Percentiles rank a stretch among this genome's conserved stretches.
These are phyloP conservation scores for Buxus sempervirens DNA, from an alignment of 164 flowering plant species.

Conservation along the genomic window DNA sequence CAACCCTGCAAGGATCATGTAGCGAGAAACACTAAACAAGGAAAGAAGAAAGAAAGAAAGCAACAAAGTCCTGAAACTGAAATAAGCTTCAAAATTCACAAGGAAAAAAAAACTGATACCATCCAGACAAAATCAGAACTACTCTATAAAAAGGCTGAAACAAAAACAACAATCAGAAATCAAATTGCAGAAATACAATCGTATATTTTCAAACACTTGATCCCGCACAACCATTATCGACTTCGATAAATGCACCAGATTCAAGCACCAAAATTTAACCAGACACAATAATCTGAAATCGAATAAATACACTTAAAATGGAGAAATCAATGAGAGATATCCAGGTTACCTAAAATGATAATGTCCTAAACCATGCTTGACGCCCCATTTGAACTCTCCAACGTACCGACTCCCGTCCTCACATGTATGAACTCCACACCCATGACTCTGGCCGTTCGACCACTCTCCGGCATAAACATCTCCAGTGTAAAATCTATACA, in stretches of 20 bases:
- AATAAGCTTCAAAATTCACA: neutral
- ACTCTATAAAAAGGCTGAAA: too few relatives aligned
- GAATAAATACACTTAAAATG: neutral
- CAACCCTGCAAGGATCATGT: too few relatives aligned
- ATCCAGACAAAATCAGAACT: neutral
- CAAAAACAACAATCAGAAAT: too few relatives aligned
- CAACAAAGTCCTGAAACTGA: neutral
- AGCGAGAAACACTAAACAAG: too few relatives aligned
- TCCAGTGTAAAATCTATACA: conserved; percentile 35
- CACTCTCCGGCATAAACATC: conserved; percentile 41
- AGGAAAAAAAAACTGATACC: neutral
- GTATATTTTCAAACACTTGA: neutral
- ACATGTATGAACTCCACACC: conserved; percentile 37
- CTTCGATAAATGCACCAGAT: too few relatives aligned
- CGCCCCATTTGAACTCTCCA: conserved; percentile 40
- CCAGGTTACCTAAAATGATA: conserved; percentile 35
- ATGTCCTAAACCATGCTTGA: conserved; percentile 43
- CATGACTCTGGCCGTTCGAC: conserved; percentile 44
- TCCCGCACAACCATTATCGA: neutral
- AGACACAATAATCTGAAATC: neutral
- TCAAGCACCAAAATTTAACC: neutral
- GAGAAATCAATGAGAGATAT: neutral
- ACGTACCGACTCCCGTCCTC: conserved; percentile 38
- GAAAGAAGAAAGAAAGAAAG: neutral
- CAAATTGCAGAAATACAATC: too few relatives aligned